These are phyloP conservation scores for Plasmodium coatneyi DNA, from an alignment of 169 alveolate genomes.

Conservation along the genomic window DNA sequence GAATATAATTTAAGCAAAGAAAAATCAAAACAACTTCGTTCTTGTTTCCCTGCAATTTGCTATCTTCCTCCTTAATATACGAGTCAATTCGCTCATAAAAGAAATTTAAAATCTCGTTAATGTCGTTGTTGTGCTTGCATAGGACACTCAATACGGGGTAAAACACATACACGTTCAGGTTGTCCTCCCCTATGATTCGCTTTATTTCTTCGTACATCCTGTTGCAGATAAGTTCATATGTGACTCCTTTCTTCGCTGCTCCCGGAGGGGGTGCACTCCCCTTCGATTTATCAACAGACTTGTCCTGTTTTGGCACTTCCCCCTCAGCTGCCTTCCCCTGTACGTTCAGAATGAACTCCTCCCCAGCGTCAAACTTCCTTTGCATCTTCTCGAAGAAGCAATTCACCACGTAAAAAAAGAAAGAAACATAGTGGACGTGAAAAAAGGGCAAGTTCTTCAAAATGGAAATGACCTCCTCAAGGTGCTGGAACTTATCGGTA, in stretches of 20 bases:
- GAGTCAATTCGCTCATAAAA: slow-evolving; percentile 31
- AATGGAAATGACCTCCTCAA: slow-evolving; percentile 44
- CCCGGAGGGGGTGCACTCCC: background rate
- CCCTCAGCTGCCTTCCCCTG: background rate
- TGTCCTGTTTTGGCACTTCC: background rate
- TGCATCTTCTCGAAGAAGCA: slow-evolving; percentile 61
- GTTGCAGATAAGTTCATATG: slow-evolving; percentile 27
- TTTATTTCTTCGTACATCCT: slow-evolving; percentile 43
- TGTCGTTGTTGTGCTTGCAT: slow-evolving; percentile 68
- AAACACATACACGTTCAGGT: slow-evolving; percentile 58
- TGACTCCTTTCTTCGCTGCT: background rate
- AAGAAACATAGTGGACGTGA: slow-evolving; percentile 38
- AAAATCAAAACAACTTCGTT: slow-evolving; percentile 57
- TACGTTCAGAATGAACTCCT: slow-evolving; percentile 21
- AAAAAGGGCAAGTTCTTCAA: slow-evolving; percentile 63
- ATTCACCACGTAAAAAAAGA: slow-evolving; percentile 53
- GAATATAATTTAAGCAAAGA: slow-evolving; percentile 71
- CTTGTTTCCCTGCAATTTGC: slow-evolving; percentile 14
- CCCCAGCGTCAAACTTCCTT: slow-evolving; percentile 16
- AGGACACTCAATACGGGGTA: slow-evolving; percentile 58
- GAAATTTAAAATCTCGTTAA: slow-evolving; percentile 42
- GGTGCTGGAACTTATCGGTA: slow-evolving; percentile 48
- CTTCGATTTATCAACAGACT: background rate
- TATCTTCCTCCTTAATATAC: slow-evolving; percentile 38
- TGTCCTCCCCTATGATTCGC: slow-evolving; percentile 13